These are phyloP conservation scores for Stellera chamaejasme DNA, from an alignment of 345 rosid species.

Conservation along the genomic window DNA sequence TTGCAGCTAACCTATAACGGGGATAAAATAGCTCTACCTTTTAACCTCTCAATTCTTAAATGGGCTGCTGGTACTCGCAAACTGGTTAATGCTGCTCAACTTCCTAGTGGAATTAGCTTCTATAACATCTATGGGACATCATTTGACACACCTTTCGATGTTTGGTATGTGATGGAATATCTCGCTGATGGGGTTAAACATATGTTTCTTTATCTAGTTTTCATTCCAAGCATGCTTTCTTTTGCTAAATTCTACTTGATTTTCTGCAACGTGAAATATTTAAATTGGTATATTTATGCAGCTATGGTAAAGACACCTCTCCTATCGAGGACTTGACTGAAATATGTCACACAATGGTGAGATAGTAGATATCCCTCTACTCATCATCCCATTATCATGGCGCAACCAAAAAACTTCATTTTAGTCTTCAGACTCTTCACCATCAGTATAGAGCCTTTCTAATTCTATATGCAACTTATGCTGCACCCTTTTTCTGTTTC, in stretches of 20 bases:
- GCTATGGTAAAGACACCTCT: slow-evolving; percentile 73
- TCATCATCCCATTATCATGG: background rate
- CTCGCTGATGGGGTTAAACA: background rate
- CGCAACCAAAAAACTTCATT: background rate
- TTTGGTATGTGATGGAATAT: slow-evolving; percentile 40
- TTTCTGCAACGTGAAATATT: slow-evolving; percentile 8
- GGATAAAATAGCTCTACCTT: slow-evolving; percentile 58
- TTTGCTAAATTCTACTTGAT: too few relatives aligned
- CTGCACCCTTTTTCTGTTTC: slow-evolving; percentile 11
- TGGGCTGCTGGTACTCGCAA: slow-evolving; percentile 75
- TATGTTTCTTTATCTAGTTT: too few relatives aligned
- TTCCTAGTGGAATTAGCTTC: slow-evolving; percentile 65
- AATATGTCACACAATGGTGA: slow-evolving; percentile 71
- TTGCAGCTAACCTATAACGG: slow-evolving; percentile 60
- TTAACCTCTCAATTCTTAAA: slow-evolving; percentile 51
- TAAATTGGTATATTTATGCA: slow-evolving; percentile 20
- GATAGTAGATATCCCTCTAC: slow-evolving; percentile 18
- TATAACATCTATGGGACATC: slow-evolving; percentile 80
- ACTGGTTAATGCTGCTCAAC: slow-evolving; percentile 42
- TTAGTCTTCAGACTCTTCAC: background rate
- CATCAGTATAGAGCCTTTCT: too few relatives aligned
- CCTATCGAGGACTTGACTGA: slow-evolving; percentile 71
- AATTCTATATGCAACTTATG: background rate
- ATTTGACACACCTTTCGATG: slow-evolving; percentile 73
- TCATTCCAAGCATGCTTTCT: too few relatives aligned